Evolutionary conservation across 2,329 filamentous ascomycete genomes (phyloP).

Genomic region (Lasiodiplodia theobromae): DNA sequence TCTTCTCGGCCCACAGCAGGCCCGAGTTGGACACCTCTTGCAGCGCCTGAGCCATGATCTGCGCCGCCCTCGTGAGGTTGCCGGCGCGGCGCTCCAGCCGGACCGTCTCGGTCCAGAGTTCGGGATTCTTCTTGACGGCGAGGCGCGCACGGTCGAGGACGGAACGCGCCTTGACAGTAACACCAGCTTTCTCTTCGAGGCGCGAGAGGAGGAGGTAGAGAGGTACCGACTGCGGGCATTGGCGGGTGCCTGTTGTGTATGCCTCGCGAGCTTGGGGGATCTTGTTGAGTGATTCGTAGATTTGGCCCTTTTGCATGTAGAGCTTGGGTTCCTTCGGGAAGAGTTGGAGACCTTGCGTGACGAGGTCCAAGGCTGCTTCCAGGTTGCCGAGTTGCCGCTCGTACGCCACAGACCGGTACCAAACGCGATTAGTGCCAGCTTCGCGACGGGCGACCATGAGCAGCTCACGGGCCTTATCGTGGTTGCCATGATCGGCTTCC

Average conservation of each 20-base stretch:
- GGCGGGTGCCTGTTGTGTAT: slow-evolving; percentile 85
- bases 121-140: slow-evolving; percentile 81
- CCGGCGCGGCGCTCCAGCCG: slow-evolving; percentile 88
- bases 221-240: slow-evolving; percentile 81
- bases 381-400: slow-evolving; percentile 83
- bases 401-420: slow-evolving; percentile 95
- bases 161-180: slow-evolving; percentile 89
- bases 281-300: slow-evolving; percentile 85
- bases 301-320: slow-evolving; percentile 99
- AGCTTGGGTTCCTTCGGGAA: slow-evolving; percentile 88
- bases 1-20: slow-evolving; percentile 90
- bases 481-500: slow-evolving; percentile 87
- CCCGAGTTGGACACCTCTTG: slow-evolving; percentile 91
- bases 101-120: slow-evolving; percentile 93
- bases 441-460: slow-evolving; percentile 83
- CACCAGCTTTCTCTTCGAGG: slow-evolving; percentile 83
- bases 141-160: slow-evolving; percentile 91
- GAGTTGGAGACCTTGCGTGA: slow-evolving; percentile 82
- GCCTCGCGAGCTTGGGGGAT: slow-evolving; percentile 86
- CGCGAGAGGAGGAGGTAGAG: slow-evolving; percentile 90
- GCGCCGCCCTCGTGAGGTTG: slow-evolving; percentile 83
- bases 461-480: slow-evolving; percentile 81
- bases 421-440: slow-evolving; percentile 93
- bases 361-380: slow-evolving; percentile 84
- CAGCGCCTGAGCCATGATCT: slow-evolving; percentile 89